Conservation (phyloP, 805 yeast species). For the Yarrowia divulgata region DNA sequence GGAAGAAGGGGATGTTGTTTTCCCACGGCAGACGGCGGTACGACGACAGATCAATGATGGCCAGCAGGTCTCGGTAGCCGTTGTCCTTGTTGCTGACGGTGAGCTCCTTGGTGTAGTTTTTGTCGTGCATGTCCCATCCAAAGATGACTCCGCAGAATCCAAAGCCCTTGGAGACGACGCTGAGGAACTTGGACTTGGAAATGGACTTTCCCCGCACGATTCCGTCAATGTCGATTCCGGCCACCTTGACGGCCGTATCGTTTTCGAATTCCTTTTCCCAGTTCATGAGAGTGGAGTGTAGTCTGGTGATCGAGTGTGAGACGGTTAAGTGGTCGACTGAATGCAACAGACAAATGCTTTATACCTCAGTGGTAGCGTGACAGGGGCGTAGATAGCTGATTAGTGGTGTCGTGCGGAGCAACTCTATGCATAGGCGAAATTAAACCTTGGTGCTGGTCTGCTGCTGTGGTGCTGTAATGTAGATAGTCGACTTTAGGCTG, state of each 20-base stretch:
- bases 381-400: neutral
- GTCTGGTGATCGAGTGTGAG: no score
- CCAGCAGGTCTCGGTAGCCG: slow-evolving; percentile 49
- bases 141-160: slow-evolving; percentile 51
- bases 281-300: neutral
- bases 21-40: slow-evolving; percentile 48
- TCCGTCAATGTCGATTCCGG: slow-evolving; percentile 51
- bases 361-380: neutral
- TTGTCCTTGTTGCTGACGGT: slow-evolving; percentile 46
- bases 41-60: slow-evolving; percentile 46
- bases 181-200: slow-evolving; percentile 47
- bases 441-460: slow-evolving; percentile 6
- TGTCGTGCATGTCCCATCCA: slow-evolving; percentile 52
- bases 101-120: slow-evolving; percentile 46
- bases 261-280: slow-evolving; percentile 38
- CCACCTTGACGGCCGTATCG: slow-evolving; percentile 46
- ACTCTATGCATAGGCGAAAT: slow-evolving; percentile 28
- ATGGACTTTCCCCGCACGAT: slow-evolving; percentile 51
- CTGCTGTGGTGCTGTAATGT: neutral
- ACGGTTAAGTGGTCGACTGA: no score
- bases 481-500: neutral
- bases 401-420: slow-evolving; percentile 3
- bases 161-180: slow-evolving; percentile 46
- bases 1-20: slow-evolving; percentile 47
- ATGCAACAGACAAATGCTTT: no score